phyloP scores from a whole-genome alignment of 78 protist genomes.

The Cyanophora paradoxa region DNA sequence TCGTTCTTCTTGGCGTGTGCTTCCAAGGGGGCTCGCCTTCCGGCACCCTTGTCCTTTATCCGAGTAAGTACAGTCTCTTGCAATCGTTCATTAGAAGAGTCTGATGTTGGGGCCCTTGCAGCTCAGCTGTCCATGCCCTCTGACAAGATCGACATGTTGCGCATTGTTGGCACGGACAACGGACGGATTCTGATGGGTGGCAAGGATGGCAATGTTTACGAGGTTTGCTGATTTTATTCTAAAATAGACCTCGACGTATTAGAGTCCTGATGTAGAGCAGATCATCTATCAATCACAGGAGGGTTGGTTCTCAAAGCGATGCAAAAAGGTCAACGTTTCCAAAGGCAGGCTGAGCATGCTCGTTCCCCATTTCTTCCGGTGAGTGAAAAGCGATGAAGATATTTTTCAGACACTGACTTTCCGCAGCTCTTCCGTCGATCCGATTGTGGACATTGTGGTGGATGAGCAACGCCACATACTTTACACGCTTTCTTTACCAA shows the following conservation, averaged over 20 bases:
- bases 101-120: background rate
- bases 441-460: background rate
- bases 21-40: too few relatives aligned
- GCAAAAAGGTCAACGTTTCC: background rate
- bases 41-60: too few relatives aligned
- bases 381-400: too few relatives aligned
- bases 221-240: too few relatives aligned
- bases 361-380: slow-evolving; percentile 12
- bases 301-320: background rate
- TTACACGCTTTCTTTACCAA: slow-evolving; percentile 25
- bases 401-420: too few relatives aligned
- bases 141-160: slow-evolving; percentile 17
- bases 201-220: slow-evolving; percentile 17
- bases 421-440: too few relatives aligned
- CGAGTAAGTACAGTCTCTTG: too few relatives aligned
- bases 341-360: background rate
- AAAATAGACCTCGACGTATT: too few relatives aligned
- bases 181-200: slow-evolving; percentile 23
- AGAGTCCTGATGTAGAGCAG: too few relatives aligned
- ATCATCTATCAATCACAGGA: background rate
- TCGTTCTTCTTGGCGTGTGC: slow-evolving; percentile 7
- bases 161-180: background rate
- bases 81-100: too few relatives aligned
- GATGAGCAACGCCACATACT: slow-evolving; percentile 7
- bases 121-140: slow-evolving; percentile 2